A percentile compares a stretch with the other conserved stretches of the same genome.
Evolutionary conservation across 257 asterid species (phyloP).

Genomic region (Thymus quinquecostatus): DNA sequence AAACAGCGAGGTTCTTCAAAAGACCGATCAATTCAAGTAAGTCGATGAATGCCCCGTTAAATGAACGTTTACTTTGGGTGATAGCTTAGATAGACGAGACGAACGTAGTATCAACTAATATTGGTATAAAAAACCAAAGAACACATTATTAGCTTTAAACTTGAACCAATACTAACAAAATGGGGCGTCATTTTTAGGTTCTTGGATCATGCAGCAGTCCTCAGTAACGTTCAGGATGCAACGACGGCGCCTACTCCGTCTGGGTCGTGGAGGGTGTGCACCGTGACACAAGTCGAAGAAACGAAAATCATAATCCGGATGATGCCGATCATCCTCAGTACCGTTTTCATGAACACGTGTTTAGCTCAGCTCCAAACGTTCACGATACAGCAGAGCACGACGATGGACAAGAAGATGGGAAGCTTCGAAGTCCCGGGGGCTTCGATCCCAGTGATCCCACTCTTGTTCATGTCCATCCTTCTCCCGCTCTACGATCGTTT

Average conservation of each 20-base stretch:
- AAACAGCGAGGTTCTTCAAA: conserved; percentile 52
- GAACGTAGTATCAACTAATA: no score
- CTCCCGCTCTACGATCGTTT: conserved; percentile 61
- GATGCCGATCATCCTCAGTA: conserved; percentile 73
- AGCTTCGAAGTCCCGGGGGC: conserved; percentile 64
- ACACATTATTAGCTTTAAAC: not conserved
- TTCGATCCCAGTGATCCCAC: conserved; percentile 70
- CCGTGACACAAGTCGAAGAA: conserved; percentile 67
- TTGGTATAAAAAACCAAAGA: not conserved
- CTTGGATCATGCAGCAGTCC: conserved; percentile 64
- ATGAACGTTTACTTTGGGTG: no score
- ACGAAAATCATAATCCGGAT: conserved; percentile 59
- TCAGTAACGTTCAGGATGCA: conserved; percentile 27
- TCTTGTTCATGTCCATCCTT: conserved; percentile 53
- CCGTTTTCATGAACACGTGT: conserved; percentile 81
- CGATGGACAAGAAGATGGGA: conserved; percentile 60
- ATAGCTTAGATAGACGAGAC: no score
- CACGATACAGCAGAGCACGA: conserved; percentile 72
- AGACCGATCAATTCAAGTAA: conserved; percentile 74
- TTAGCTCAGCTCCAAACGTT: conserved; percentile 88
- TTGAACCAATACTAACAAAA: no score
- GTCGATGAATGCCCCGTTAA: not conserved
- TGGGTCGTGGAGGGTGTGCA: conserved; percentile 64
- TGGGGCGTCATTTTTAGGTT: conserved; percentile 42
- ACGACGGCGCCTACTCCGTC: conserved; percentile 10